phyloP scores from a whole-genome alignment of 2,329 filamentous ascomycete species.

The Fusarium guadeloupense region DNA sequence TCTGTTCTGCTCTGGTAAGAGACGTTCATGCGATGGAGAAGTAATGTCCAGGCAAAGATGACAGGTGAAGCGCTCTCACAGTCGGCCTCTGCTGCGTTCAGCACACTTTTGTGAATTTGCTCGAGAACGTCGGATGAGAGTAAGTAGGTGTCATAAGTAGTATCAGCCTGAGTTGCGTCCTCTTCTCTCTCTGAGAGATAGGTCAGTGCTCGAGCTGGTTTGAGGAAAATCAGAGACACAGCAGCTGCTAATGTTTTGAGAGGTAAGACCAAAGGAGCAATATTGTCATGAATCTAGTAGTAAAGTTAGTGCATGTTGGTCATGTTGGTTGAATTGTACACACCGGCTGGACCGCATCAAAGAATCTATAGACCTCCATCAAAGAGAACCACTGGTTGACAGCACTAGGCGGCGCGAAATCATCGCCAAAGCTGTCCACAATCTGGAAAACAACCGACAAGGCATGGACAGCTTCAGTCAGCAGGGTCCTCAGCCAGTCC shows the following conservation, averaged over 20 bases:
- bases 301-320: slow-evolving; percentile 27
- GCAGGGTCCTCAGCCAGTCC: slow-evolving; percentile 69
- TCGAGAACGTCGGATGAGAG: slow-evolving; percentile 75
- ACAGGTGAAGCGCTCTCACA: slow-evolving; percentile 75
- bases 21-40: slow-evolving; percentile 74
- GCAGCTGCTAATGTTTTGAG: slow-evolving; percentile 75
- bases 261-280: slow-evolving; percentile 64
- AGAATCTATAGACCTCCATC: slow-evolving; percentile 73
- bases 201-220: slow-evolving; percentile 65
- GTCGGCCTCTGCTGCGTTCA: slow-evolving; percentile 64
- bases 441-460: slow-evolving; percentile 78
- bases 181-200: slow-evolving; percentile 53
- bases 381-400: slow-evolving; percentile 79
- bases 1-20: slow-evolving; percentile 71
- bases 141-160: slow-evolving; percentile 67
- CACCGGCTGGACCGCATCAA: slow-evolving; percentile 66
- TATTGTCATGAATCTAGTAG: slow-evolving; percentile 50
- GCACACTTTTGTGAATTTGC: slow-evolving; percentile 76
- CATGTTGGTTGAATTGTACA: slow-evolving; percentile 12
- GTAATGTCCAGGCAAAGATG: slow-evolving; percentile 82
- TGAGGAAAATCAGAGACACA: slow-evolving; percentile 77
- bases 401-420: slow-evolving; percentile 66
- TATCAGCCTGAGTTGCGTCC: slow-evolving; percentile 48
- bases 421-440: slow-evolving; percentile 65
- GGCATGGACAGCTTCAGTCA: slow-evolving; percentile 77